Evolutionary conservation across 139 green algal genomes (phyloP).

Genomic region (Coelastrella sp.): DNA sequence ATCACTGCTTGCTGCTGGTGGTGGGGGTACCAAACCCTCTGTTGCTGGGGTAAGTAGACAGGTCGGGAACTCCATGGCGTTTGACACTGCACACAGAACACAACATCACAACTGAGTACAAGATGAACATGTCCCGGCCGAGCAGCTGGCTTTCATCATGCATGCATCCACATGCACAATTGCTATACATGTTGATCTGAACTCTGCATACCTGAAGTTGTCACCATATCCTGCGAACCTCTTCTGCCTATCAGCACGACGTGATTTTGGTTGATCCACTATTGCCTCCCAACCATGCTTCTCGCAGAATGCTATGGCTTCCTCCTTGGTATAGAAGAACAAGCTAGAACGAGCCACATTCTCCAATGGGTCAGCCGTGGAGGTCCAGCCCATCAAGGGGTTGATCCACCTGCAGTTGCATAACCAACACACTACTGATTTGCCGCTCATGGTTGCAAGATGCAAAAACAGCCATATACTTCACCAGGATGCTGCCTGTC

Average conservation of each 20-base stretch:
- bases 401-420: constrained; percentile 89
- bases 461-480: neutral
- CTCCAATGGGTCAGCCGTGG: constrained; percentile 89
- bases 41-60: constrained; percentile 31
- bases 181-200: neutral
- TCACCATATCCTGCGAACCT: constrained; percentile 82
- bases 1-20: neutral
- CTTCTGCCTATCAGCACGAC: constrained; percentile 62
- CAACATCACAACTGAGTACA: neutral
- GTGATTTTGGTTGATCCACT: constrained; percentile 73
- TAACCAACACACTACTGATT: neutral
- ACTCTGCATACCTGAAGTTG: constrained; percentile 74
- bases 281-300: constrained; percentile 72
- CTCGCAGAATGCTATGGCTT: constrained; percentile 74
- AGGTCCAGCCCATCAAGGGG: constrained; percentile 98
- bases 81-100: constrained; percentile 42
- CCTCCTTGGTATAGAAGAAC: constrained; percentile 79
- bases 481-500: neutral
- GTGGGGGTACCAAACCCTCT: neutral
- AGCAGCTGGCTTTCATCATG: neutral
- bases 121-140: neutral
- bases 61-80: constrained; percentile 56
- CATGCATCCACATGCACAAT: neutral
- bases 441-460: neutral
- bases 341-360: constrained; percentile 72